These are phyloP conservation scores for Backusella mclennaniae DNA, from an alignment of 192 early-diverging fungal species.

Conservation along the genomic window DNA sequence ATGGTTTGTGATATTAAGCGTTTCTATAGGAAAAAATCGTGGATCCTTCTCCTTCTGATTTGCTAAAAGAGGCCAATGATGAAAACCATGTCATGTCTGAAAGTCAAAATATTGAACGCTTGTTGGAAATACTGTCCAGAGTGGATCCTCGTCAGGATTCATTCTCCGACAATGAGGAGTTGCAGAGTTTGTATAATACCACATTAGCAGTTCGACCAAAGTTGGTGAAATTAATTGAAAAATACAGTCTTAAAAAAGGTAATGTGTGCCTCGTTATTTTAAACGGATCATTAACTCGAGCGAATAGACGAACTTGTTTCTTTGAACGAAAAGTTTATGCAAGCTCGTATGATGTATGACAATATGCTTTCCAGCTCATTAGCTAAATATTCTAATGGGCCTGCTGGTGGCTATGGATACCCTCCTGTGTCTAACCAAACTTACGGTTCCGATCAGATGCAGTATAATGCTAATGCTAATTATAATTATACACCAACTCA, in stretches of 20 bases:
- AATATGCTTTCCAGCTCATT: conserved; percentile 65
- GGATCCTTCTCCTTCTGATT: conserved; percentile 55
- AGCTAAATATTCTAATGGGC: conserved; percentile 48
- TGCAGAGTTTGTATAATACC: conserved; percentile 79
- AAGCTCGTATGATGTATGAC: conserved; percentile 73
- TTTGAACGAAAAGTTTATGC: conserved; percentile 71
- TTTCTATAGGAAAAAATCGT: conserved; percentile 52
- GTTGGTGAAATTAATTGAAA: conserved; percentile 83
- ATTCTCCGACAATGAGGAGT: conserved; percentile 83
- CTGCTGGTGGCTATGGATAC: conserved; percentile 12
- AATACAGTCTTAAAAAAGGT: conserved; percentile 83
- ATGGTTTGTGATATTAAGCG: too few relatives aligned
- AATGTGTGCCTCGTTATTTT: conserved; percentile 13
- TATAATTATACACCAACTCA: conserved; percentile 11
- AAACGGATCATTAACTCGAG: background rate
- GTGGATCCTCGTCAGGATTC: conserved; percentile 82
- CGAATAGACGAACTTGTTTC: conserved; percentile 67
- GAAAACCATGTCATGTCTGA: conserved; percentile 72
- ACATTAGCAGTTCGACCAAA: conserved; percentile 84
- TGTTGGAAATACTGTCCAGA: conserved; percentile 70
- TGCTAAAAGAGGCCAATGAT: conserved; percentile 54
- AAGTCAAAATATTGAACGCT: conserved; percentile 69
- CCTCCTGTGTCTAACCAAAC: background rate
- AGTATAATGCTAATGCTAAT: background rate
- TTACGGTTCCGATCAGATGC: background rate